Percentiles rank a stretch among this genome's conserved stretches.
Evolutionary conservation across 257 asterid species (phyloP).

Genomic region (Rubia yunnanensis): DNA sequence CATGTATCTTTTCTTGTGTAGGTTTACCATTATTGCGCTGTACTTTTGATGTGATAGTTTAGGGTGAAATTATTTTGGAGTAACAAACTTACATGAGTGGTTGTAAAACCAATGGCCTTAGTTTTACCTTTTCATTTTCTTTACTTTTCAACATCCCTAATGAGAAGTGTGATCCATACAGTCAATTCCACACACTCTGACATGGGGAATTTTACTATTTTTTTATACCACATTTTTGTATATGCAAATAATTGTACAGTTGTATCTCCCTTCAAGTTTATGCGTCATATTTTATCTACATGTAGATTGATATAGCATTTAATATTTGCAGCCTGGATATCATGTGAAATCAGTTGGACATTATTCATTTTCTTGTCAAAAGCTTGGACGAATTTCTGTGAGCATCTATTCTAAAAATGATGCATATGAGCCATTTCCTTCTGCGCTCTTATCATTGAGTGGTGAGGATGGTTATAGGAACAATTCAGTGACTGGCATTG

Average conservation of each 20-base stretch:
- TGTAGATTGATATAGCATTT: conserved; percentile 16
- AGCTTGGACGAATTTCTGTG: conserved; percentile 76
- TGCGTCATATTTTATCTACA: background rate
- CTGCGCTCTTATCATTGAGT: conserved; percentile 84
- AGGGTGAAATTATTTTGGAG: no score
- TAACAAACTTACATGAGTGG: no score
- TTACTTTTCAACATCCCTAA: no score
- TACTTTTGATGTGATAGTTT: background rate
- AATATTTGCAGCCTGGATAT: conserved; percentile 74
- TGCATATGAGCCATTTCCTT: conserved; percentile 63
- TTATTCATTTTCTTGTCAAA: conserved; percentile 79
- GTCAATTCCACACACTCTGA: no score
- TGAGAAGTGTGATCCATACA: background rate
- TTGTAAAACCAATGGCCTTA: no score
- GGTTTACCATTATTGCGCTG: background rate
- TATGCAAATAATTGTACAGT: no score
- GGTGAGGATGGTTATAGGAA: conserved; percentile 98
- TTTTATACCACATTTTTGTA: no score
- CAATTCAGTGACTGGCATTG: conserved; percentile 77
- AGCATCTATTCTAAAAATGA: conserved; percentile 56
- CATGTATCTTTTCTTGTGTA: no score
- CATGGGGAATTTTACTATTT: no score
- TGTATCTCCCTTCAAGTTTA: background rate
- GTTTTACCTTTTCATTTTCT: background rate
- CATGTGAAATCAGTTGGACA: conserved; percentile 64